A percentile compares a stretch with the other conserved stretches of the same genome.
Conservation (phyloP, 495 filamentous ascomycete species). For the Baudoinia panamericana region DNA sequence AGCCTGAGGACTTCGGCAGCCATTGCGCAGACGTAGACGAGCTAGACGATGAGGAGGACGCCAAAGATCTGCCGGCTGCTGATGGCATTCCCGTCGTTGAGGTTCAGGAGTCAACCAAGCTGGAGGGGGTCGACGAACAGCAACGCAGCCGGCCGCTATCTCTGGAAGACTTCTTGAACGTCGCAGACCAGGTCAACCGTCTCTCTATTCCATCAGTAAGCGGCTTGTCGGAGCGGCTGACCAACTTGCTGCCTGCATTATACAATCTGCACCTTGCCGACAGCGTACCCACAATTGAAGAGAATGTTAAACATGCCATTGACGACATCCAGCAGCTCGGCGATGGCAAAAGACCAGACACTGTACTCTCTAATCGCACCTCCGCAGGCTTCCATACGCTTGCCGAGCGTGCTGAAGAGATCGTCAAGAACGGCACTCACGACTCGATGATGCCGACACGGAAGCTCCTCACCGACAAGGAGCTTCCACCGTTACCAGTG, state of each 20-base stretch:
- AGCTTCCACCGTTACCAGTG: slow-evolving; percentile 19
- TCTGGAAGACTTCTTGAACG: slow-evolving; percentile 23
- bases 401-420: slow-evolving; percentile 20
- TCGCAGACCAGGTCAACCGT: slow-evolving; percentile 26
- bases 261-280: slow-evolving; percentile 20
- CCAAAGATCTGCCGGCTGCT: neutral
- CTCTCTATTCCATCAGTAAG: slow-evolving; percentile 29
- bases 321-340: slow-evolving; percentile 23
- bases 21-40: slow-evolving; percentile 8
- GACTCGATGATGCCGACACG: slow-evolving; percentile 12
- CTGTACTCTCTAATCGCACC: slow-evolving; percentile 16
- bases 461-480: slow-evolving; percentile 12
- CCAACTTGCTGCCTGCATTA: slow-evolving; percentile 27
- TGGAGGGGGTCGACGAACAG: slow-evolving; percentile 2
- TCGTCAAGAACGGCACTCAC: slow-evolving; percentile 19
- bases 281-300: slow-evolving; percentile 17
- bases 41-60: slow-evolving; percentile 1
- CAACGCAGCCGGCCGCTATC: slow-evolving; percentile 19
- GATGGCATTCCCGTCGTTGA: slow-evolving; percentile 8
- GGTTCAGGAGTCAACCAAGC: slow-evolving; percentile 11
- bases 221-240: slow-evolving; percentile 27
- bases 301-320: slow-evolving; percentile 20
- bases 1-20: slow-evolving; percentile 23
- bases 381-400: slow-evolving; percentile 21
- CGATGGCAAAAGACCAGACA: slow-evolving; percentile 11